Evolutionary conservation across 352 stramenopile species (phyloP).

Genomic region (Globisporangium echinulatum): DNA sequence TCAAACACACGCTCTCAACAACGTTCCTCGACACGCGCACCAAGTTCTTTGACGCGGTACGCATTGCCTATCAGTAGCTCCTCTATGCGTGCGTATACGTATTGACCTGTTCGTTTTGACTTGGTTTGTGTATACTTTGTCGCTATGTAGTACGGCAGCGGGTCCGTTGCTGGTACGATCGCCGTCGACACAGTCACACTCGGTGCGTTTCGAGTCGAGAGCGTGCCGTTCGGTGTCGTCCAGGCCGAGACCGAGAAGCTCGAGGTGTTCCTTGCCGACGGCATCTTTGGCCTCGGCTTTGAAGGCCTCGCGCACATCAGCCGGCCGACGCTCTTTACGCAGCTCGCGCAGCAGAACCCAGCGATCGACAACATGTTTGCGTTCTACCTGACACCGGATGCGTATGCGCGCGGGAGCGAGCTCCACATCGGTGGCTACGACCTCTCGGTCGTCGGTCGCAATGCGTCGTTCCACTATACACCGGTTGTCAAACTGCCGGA

Average conservation of each 20-base stretch:
- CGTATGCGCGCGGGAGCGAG: conserved; percentile 59
- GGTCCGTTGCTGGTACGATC: conserved; percentile 69
- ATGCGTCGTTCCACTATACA: conserved; percentile 86
- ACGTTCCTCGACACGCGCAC: conserved; percentile 70
- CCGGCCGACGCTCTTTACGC: conserved; percentile 75
- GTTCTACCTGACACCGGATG: conserved; percentile 82
- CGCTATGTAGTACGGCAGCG: conserved; percentile 62
- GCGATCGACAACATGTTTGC: conserved; percentile 84
- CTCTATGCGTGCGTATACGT: no score
- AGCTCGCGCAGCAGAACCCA: conserved; percentile 53
- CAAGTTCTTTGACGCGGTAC: conserved; percentile 64
- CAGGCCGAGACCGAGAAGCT: conserved; percentile 60
- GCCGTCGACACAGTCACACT: conserved; percentile 70
- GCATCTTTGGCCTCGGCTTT: conserved; percentile 84
- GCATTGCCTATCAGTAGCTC: background rate
- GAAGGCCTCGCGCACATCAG: conserved; percentile 84
- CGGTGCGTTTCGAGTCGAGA: conserved; percentile 58
- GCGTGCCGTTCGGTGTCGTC: conserved; percentile 75
- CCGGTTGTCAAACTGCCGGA: conserved; percentile 77
- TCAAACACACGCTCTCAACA: conserved; percentile 41
- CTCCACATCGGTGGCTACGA: conserved; percentile 84
- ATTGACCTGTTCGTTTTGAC: background rate
- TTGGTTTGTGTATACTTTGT: background rate
- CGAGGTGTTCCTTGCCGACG: conserved; percentile 81
- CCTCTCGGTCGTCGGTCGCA: conserved; percentile 66